A percentile compares a stretch with the other conserved stretches of the same genome.
phyloP scores from a whole-genome alignment of 2,329 filamentous ascomycete species.

The Aspergillus phoenicis region DNA sequence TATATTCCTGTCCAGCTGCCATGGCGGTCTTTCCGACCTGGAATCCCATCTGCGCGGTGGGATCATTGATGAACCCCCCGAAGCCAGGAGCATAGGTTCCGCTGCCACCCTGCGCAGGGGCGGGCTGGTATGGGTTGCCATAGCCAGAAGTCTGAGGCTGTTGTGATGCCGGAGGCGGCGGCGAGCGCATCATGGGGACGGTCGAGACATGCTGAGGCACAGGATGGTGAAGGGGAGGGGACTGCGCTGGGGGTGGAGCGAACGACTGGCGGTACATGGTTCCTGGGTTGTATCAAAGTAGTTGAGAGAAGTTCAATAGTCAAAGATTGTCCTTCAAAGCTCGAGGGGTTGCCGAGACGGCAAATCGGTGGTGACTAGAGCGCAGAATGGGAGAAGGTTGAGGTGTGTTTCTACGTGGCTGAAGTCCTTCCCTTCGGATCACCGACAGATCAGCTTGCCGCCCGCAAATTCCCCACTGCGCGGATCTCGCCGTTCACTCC shows the following conservation, averaged over 20 bases:
- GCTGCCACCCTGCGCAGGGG: conserved; percentile 44
- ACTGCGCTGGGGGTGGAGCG: conserved; percentile 72
- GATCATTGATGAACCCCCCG: conserved; percentile 93
- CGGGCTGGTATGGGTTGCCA: conserved; percentile 55
- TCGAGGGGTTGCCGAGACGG: conserved; percentile 5
- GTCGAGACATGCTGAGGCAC: conserved; percentile 98
- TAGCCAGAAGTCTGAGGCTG: conserved; percentile 61
- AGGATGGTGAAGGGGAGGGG: conserved; percentile 92
- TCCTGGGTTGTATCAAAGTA: conserved; percentile 2
- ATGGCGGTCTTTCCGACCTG: conserved; percentile 92
- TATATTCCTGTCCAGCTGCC: conserved; percentile 86
- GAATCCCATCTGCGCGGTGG: conserved; percentile 89
- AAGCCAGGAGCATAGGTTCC: conserved; percentile 62
- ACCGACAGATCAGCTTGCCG: conserved; percentile 27
- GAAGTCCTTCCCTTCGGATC: conserved; percentile 26
- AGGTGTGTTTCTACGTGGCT: conserved; percentile 39
- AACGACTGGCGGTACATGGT: conserved; percentile 84
- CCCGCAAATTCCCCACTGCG: conserved; percentile 24
- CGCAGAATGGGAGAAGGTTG: conserved; percentile 4
- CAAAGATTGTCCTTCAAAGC: conserved; percentile 3
- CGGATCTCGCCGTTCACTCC: conserved; percentile 10
- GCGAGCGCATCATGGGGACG: conserved; percentile 93
- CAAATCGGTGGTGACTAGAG: not conserved
- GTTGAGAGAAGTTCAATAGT: not conserved
- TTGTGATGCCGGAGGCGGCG: conserved; percentile 75